These are phyloP conservation scores for Serendipita sp. DNA, from an alignment of 768 basidiomycete species.

Conservation along the genomic window DNA sequence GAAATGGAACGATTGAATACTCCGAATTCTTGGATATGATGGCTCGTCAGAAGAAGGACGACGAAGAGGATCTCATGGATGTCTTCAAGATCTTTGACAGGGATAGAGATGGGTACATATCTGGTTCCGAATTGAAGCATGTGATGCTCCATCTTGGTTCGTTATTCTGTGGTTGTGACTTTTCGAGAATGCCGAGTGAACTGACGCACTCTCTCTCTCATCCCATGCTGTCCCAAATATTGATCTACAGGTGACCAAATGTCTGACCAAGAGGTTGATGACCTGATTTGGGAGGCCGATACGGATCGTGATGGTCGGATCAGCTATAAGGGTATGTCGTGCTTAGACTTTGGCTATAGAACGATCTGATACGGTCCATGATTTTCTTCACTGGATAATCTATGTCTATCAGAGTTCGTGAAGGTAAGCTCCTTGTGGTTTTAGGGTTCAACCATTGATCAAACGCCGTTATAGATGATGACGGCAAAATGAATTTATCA, in stretches of 20 bases:
- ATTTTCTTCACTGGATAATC: not conserved
- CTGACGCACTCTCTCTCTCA: not conserved
- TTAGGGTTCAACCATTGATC: conserved; percentile 6
- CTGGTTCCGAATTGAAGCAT: conserved; percentile 66
- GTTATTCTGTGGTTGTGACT: conserved; percentile 15
- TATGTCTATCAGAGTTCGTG: conserved; percentile 45
- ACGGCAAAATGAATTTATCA: conserved; percentile 36
- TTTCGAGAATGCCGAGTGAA: not conserved
- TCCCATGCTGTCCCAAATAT: not conserved
- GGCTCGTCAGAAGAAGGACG: conserved; percentile 80
- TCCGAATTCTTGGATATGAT: conserved; percentile 74
- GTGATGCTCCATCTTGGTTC: conserved; percentile 84
- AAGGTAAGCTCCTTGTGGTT: conserved; percentile 28
- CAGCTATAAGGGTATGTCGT: conserved; percentile 55
- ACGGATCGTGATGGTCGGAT: conserved; percentile 86
- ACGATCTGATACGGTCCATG: conserved; percentile 5
- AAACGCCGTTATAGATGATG: conserved; percentile 41
- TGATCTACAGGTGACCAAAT: conserved; percentile 58
- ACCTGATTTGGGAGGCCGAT: conserved; percentile 96
- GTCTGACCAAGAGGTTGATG: conserved; percentile 73
- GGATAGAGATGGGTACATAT: conserved; percentile 86
- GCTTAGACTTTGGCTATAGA: conserved; percentile 2
- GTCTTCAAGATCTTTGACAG: conserved; percentile 97
- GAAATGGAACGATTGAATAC: conserved; percentile 76
- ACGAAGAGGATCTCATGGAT: conserved; percentile 88